A percentile compares a stretch with the other conserved stretches of the same genome.
These are phyloP conservation scores for Penicillium sp. DNA, from an alignment of 2,329 filamentous ascomycete species.

Conservation along the genomic window DNA sequence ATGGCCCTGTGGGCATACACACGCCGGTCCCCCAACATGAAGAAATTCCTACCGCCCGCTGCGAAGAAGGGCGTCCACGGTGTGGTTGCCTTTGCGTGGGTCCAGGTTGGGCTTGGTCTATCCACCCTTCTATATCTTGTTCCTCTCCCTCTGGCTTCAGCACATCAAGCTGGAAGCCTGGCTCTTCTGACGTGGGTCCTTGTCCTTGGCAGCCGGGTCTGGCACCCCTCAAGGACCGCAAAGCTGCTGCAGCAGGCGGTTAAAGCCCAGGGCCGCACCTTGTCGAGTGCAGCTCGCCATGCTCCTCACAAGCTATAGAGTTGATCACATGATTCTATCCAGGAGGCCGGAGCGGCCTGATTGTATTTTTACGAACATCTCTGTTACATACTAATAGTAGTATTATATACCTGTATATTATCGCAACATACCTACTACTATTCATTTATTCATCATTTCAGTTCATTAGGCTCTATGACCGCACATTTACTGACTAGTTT, in stretches of 20 bases:
- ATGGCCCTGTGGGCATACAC: constrained; percentile 81
- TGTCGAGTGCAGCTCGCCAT: constrained; percentile 31
- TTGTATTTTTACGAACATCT: constrained; percentile 32
- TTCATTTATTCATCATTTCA: constrained; percentile 4
- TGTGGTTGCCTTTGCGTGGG: constrained; percentile 77
- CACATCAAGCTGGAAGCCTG: constrained; percentile 89
- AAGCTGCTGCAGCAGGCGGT: constrained; percentile 58
- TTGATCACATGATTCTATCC: neutral
- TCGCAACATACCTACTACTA: neutral
- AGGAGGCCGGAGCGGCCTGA: neutral
- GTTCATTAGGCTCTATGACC: neutral
- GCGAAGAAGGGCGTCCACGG: constrained; percentile 75
- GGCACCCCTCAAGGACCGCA: constrained; percentile 70
- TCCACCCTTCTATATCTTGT: constrained; percentile 92
- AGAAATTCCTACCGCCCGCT: constrained; percentile 58
- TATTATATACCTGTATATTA: constrained; percentile 12
- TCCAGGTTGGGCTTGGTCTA: constrained; percentile 88
- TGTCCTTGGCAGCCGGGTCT: constrained; percentile 77
- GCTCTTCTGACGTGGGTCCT: constrained; percentile 82
- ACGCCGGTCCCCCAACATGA: constrained; percentile 68
- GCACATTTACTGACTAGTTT: neutral
- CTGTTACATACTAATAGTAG: constrained; percentile 16
- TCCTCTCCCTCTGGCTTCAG: constrained; percentile 82
- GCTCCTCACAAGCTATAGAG: constrained; percentile 27
- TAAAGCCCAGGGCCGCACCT: constrained; percentile 39